Percentiles rank a stretch among this genome's conserved stretches.
Conservation (phyloP, 129 eudicot species). For the Flaveria ramosissima region DNA sequence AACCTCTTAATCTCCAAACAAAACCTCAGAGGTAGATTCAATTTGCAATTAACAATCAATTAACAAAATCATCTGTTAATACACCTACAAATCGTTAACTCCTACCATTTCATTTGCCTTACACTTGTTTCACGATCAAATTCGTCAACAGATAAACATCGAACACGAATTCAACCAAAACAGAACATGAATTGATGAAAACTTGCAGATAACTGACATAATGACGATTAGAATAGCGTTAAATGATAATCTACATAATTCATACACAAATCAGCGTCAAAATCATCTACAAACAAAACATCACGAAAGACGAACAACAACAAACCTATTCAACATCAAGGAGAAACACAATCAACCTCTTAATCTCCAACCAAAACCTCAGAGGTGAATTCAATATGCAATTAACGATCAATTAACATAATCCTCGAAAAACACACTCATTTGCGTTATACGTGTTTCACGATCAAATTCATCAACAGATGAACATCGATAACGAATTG, state of each 20-base stretch:
- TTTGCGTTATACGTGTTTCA: neutral
- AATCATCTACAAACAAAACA: neutral
- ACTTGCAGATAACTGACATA: neutral
- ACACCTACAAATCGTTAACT: no score
- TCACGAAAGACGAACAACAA: no score
- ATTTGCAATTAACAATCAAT: neutral
- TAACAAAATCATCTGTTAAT: no score
- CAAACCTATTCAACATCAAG: neutral
- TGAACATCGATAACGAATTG: neutral
- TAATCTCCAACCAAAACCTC: conserved; percentile 1
- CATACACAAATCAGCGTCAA: no score
- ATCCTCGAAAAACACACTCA: no score
- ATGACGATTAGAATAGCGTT: neutral
- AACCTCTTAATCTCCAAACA: neutral
- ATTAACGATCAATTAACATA: neutral
- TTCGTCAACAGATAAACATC: neutral
- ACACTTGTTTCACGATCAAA: neutral
- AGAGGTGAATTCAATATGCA: neutral
- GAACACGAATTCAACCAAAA: neutral
- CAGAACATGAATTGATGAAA: neutral
- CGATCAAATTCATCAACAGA: neutral
- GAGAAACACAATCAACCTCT: neutral
- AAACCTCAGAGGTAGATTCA: neutral
- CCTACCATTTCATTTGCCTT: neutral
- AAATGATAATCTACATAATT: neutral